Conservation (phyloP, 768 basidiomycete species). For the Baorangia bicolor region DNA sequence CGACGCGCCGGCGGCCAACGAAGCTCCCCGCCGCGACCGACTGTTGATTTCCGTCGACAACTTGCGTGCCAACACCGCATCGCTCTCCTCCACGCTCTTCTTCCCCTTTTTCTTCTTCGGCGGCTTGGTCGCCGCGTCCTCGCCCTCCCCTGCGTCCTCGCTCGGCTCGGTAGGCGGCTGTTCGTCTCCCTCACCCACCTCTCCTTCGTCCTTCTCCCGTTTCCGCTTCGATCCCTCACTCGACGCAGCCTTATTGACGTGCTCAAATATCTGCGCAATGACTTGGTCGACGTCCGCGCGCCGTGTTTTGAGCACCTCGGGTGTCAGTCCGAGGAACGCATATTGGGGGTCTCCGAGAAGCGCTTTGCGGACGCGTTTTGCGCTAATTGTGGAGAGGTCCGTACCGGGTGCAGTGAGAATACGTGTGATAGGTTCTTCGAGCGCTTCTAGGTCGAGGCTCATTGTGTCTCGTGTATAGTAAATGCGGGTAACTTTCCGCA, state of each 20-base stretch:
- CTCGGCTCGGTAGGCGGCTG: slow-evolving; percentile 12
- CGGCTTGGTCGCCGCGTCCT: slow-evolving; percentile 19
- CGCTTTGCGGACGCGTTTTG: slow-evolving; percentile 84
- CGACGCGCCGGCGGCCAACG: slow-evolving; percentile 35
- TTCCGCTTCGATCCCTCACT: slow-evolving; percentile 28
- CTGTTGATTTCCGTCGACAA: slow-evolving; percentile 70
- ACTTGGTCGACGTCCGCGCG: slow-evolving; percentile 67
- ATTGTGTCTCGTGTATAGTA: slow-evolving; percentile 32
- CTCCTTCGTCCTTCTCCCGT: slow-evolving; percentile 23
- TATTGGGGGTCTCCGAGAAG: slow-evolving; percentile 43
- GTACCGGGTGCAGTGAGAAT: slow-evolving; percentile 77
- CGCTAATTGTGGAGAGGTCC: slow-evolving; percentile 78
- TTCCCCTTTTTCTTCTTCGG: slow-evolving; percentile 47
- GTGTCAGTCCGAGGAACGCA: slow-evolving; percentile 47
- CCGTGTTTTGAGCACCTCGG: slow-evolving; percentile 62
- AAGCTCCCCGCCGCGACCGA: slow-evolving; percentile 48
- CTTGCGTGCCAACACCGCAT: slow-evolving; percentile 70
- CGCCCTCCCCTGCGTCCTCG: slow-evolving; percentile 9
- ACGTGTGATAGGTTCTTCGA: slow-evolving; percentile 60
- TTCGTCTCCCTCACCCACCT: slow-evolving; percentile 22
- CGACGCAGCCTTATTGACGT: slow-evolving; percentile 42
- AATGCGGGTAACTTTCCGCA: not conserved
- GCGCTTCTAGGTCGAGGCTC: slow-evolving; percentile 50
- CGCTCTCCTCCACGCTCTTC: slow-evolving; percentile 53
- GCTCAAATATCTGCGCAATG: slow-evolving; percentile 65